These are phyloP conservation scores for Bipolaris zeicola DNA, from an alignment of 2,329 filamentous ascomycete genomes.

Conservation along the genomic window DNA sequence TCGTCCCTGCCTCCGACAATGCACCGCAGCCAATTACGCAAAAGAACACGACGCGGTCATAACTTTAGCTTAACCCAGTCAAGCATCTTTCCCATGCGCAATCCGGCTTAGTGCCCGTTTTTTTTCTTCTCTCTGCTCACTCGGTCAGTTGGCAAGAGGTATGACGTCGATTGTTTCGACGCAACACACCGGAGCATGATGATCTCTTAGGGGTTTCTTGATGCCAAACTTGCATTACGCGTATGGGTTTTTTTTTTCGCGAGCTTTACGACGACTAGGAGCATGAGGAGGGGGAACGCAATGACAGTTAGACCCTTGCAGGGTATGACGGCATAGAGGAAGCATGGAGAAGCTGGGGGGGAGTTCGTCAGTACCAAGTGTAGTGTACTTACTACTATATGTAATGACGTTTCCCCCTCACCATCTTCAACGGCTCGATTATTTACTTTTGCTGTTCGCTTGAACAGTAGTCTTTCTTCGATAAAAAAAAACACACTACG, in stretches of 20 bases:
- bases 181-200: no score
- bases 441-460: not conserved
- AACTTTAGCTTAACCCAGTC: constrained; percentile 7
- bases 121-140: not conserved
- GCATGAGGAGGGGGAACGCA: no score
- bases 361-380: no score
- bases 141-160: not conserved
- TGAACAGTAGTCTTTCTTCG: not conserved
- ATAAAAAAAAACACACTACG: not conserved
- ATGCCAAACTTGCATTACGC: no score
- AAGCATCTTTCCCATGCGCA: constrained; percentile 5
- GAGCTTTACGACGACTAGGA: no score
- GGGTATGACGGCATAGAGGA: constrained; percentile 15
- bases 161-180: constrained; percentile 10
- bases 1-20: constrained; percentile 1
- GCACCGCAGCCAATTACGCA: constrained; percentile 6
- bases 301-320: no score
- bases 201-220: no score
- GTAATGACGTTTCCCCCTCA: constrained; percentile 4
- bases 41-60: no score
- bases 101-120: constrained; percentile 1
- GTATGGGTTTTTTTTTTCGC: no score
- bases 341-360: not conserved
- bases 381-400: not conserved
- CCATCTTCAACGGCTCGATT: not conserved